Conservation (phyloP, 75 land plant genomes). For the Cunninghamia lanceolata region DNA sequence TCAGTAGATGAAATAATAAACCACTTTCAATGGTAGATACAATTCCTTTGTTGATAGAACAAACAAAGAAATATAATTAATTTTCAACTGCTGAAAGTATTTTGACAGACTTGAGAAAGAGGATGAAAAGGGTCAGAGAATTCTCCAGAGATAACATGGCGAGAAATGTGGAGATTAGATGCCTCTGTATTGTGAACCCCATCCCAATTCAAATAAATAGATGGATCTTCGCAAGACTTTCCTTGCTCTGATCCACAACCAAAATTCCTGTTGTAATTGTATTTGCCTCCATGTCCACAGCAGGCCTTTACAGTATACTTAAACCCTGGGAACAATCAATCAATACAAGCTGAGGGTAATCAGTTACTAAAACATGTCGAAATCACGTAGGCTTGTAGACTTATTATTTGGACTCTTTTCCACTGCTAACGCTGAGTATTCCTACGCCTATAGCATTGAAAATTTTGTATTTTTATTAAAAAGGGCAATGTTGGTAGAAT, state of each 20-base stretch:
- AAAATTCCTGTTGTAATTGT: conserved; percentile 39
- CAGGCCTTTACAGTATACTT: conserved; percentile 38
- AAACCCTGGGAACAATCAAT: conserved; percentile 44
- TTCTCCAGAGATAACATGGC: conserved; percentile 33
- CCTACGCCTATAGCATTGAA: too few species aligned
- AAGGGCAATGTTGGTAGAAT: neutral
- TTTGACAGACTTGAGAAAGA: conserved; percentile 34
- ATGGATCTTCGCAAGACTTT: conserved; percentile 49
- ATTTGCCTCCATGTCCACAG: conserved; percentile 68
- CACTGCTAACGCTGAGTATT: too few species aligned
- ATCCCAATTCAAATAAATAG: conserved; percentile 46
- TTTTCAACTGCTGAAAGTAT: neutral
- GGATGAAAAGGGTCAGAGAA: conserved; percentile 49
- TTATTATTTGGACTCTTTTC: too few species aligned
- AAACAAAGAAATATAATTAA: neutral
- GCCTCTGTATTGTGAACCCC: conserved; percentile 67
- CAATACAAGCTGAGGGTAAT: neutral
- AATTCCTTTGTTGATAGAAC: neutral
- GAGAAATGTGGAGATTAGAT: conserved; percentile 44
- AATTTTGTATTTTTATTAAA: neutral
- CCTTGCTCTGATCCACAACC: conserved; percentile 44
- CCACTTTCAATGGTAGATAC: neutral
- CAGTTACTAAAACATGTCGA: neutral
- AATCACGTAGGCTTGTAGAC: neutral
- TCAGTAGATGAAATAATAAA: neutral